Base-by-base conservation (phyloP, 2,329 filamentous ascomycete species). In the Pezicula radicicola region DNA sequence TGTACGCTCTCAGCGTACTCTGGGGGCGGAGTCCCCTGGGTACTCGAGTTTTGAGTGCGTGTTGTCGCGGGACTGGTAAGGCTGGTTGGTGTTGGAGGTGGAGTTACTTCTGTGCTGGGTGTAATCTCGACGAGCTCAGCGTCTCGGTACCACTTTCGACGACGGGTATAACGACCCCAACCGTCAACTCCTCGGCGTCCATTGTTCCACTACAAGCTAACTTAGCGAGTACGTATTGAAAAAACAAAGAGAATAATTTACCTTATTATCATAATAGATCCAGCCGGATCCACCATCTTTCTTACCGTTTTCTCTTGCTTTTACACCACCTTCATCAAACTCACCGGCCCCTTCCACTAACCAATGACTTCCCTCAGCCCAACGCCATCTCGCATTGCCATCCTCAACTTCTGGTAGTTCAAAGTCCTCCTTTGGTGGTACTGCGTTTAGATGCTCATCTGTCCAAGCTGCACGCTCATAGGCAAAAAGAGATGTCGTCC, bases 191-290 rank as follows among this genome's bases (percentile, higher is more conserved):
- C 90, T 54, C 91, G 82, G 15, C 89, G 87, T 16, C 92, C 92
- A 60, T 90, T 88, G 67, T 91, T 87, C 94, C 94, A 99, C 87
- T 95, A 46, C 50, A 19, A 6, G 18, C 28, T 28, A 13, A 36
- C 50, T 65, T 49, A 65, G 50, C 30, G 18, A 25, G 40, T 9
- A 39, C 12, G 25, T 39, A 35, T 39, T 16, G 13, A 19, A 44
- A 15, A 18, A 21, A 41, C 16, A 16, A 21, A 27, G 25, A 28
- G 21, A 46, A 60, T 33, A 33, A 7, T 74, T 55, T 73, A 91
- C 90, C 84, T 96, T 97, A 68, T 93, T 97, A 65, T 99, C 94
- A 66, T 97, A 99, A 70, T 94, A 99, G 36, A 96, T 90, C 94
- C 94, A 99, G 1, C 92, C 94, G 60, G 86, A 84, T 76, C 81